A percentile compares a stretch with the other conserved stretches of the same genome.
Evolutionary conservation across 139 green algal genomes (phyloP).

Genomic region (Raphidocelis subcapitata): DNA sequence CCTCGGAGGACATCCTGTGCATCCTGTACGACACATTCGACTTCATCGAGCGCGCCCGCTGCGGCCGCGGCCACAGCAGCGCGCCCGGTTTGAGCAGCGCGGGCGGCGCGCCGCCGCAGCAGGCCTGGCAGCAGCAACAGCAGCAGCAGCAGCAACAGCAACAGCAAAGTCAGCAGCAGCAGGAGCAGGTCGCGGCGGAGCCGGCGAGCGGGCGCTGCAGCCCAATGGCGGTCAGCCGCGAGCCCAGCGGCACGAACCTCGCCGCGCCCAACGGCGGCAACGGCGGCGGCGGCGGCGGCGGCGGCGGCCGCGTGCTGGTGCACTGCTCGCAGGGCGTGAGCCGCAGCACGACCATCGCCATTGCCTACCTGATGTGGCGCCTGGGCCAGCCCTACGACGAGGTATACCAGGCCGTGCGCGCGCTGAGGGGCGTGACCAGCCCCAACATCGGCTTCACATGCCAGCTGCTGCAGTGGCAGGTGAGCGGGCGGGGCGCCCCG

Average conservation of each 20-base stretch:
- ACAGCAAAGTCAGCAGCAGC: conserved; percentile 5
- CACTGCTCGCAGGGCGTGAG: conserved; percentile 95
- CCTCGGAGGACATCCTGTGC: conserved; percentile 87
- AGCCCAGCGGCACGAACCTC: neutral
- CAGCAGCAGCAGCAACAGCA: neutral
- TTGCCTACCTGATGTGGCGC: conserved; percentile 96
- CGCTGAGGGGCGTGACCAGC: conserved; percentile 78
- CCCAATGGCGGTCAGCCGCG: neutral
- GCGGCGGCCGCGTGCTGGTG: conserved; percentile 73
- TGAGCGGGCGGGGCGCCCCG: conserved; percentile 37
- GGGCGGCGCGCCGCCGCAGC: neutral
- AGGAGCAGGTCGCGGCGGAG: neutral
- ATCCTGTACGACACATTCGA: conserved; percentile 96
- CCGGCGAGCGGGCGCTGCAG: neutral
- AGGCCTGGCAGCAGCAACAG: neutral
- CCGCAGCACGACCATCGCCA: conserved; percentile 79
- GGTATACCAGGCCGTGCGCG: conserved; percentile 77
- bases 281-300: neutral
- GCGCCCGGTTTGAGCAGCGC: too few species aligned
- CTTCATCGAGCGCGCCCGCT: conserved; percentile 82
- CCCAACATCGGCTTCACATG: conserved; percentile 91
- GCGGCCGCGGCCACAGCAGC: neutral
- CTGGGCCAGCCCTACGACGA: conserved; percentile 77
- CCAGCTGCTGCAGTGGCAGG: conserved; percentile 92
- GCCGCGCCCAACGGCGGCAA: neutral